These are phyloP conservation scores for Camellia sinensis DNA, from an alignment of 148 eudicot species.

Conservation along the genomic window DNA sequence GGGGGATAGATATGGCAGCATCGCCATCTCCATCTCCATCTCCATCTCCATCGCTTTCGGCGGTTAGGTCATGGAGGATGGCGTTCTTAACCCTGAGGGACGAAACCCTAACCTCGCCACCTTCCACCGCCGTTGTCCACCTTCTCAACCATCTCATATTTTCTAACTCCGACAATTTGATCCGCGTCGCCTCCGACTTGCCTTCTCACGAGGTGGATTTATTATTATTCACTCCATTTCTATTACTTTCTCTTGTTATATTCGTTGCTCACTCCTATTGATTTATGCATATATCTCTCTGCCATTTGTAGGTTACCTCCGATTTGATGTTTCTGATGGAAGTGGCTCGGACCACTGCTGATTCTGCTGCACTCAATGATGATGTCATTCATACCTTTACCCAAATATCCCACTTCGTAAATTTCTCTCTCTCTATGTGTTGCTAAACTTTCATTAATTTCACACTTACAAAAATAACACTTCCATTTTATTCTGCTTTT, in stretches of 20 bases:
- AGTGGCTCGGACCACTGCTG: slow-evolving; percentile 39
- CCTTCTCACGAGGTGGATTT: slow-evolving; percentile 61
- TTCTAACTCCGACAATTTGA: slow-evolving; percentile 49
- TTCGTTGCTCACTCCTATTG: background rate
- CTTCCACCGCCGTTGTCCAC: slow-evolving; percentile 30
- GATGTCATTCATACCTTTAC: slow-evolving; percentile 41
- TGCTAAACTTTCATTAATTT: background rate
- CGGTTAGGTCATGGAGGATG: slow-evolving; percentile 74
- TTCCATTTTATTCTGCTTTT: background rate
- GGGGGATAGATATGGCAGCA: slow-evolving; percentile 1
- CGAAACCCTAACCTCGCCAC: slow-evolving; percentile 43
- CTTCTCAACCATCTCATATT: slow-evolving; percentile 55
- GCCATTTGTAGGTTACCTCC: slow-evolving; percentile 48
- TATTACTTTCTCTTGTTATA: background rate
- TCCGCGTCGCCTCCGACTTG: slow-evolving; percentile 49
- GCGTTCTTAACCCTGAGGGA: slow-evolving; percentile 83
- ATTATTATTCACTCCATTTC: background rate
- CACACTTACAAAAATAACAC: too few relatives aligned
- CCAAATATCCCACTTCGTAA: slow-evolving; percentile 54
- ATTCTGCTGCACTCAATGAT: slow-evolving; percentile 19
- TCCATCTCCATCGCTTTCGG: slow-evolving; percentile 6
- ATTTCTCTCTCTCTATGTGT: background rate
- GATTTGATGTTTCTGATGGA: slow-evolving; percentile 63
- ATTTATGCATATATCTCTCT: background rate
- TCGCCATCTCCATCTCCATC: slow-evolving; percentile 15